Base-by-base conservation (phyloP, 2,329 filamentous ascomycete species). In the Clarireedia homoeocarpa region DNA sequence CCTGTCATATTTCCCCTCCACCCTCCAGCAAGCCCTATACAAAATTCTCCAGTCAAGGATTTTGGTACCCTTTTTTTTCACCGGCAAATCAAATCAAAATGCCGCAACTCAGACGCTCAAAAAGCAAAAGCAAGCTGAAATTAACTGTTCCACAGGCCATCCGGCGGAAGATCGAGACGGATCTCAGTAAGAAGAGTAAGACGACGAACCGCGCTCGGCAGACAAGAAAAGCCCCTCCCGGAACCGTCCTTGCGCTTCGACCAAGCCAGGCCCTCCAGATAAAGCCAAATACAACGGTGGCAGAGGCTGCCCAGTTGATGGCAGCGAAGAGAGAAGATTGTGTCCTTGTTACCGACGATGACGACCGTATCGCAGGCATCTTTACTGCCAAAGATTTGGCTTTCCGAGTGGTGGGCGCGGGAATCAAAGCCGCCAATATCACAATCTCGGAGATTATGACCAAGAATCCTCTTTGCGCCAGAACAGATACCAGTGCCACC, bases 401-500 rank as follows among this genome's bases (percentile, higher is more conserved):
- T 17, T 99, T 97, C 78, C 85, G 94, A 57, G 94, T 99, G 10
- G 92, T 99, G 26, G 94, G 92, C 55, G 84, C 85, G 55, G 94
- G 94, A 27, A 80, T 91, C 67, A 95, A 96, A 76, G 88, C 94
- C 34, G 86, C 83, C 71, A 89, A 86, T 70, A 84, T 97, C 65
- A 95, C 90, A 23, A 96, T 99, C 70, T 88, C 91, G 63, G 91
- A 97, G 70, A 99, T 99, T 72, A 99, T 99, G 94, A 99, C 94
- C 70, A 96, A 97, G 79, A 99, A 99, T 75, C 94, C 94, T 10
- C 83, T 99, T 15, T 99, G 94, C 72, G 94, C 94, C 54, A 85
- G 94, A 71, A 99, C 94, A 57, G 94, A 99, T 70, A 99, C 94
- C 36, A 97, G 92, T 73, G 94, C 94, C 38, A 99, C 94, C 45